A percentile compares a stretch with the other conserved stretches of the same genome.
Conservation (phyloP, 1,284 basidiomycete genomes). For the Clitocybe nebularis region DNA sequence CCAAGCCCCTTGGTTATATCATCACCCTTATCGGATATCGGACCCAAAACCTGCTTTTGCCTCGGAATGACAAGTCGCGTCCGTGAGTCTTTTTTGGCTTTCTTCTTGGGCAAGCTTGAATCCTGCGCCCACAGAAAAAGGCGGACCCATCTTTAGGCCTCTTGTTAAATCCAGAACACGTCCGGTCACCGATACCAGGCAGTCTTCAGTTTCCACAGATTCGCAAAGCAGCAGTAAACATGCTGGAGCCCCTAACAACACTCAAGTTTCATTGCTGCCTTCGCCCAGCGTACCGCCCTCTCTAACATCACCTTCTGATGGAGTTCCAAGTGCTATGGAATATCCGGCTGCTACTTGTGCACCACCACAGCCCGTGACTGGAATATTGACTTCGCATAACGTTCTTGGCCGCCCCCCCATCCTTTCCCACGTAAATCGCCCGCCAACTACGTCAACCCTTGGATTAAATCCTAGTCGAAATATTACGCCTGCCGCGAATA, state of each 20-base stretch:
- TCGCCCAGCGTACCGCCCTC: no score
- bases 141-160: slow-evolving; percentile 63
- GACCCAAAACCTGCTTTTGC: slow-evolving; percentile 1
- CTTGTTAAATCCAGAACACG: slow-evolving; percentile 53
- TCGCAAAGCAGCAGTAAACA: slow-evolving; percentile 15
- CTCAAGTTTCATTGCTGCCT: slow-evolving; percentile 11
- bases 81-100: slow-evolving; percentile 44
- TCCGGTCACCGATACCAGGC: slow-evolving; percentile 23
- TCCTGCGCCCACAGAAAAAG: slow-evolving; percentile 52
- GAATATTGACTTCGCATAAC: no score
- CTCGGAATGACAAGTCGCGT: slow-evolving; percentile 75
- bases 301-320: no score
- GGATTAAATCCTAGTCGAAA: no score
- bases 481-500: no score
- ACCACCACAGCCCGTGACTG: no score
- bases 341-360: no score
- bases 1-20: slow-evolving; percentile 6
- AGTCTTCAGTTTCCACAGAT: slow-evolving; percentile 34
- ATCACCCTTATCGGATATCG: slow-evolving; percentile 11
- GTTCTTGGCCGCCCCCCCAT: no score
- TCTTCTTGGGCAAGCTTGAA: slow-evolving; percentile 9
- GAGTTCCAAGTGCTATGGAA: no score
- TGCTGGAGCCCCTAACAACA: slow-evolving; percentile 8
- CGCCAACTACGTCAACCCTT: no score
- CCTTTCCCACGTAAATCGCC: no score